These are phyloP conservation scores for Abrus precatorius DNA, from an alignment of 306 rosid species.

Conservation along the genomic window DNA sequence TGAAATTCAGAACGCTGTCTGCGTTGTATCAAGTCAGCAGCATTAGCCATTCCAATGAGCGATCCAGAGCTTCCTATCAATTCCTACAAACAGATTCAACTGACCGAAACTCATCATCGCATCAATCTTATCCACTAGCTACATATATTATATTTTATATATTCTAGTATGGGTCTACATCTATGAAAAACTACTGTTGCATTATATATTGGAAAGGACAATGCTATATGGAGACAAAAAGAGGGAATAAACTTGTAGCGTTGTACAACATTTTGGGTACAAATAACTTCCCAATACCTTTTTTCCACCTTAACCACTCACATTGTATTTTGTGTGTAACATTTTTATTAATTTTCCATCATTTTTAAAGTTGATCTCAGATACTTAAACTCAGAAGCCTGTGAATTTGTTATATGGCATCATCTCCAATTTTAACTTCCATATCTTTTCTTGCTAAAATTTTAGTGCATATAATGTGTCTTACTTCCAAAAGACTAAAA, in stretches of 20 bases:
- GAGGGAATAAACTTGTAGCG: conserved; percentile 6
- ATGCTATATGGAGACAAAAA: conserved; percentile 18
- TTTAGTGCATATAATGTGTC: no score
- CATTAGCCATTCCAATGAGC: conserved; percentile 68
- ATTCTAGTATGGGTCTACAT: neutral
- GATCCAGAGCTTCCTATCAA: conserved; percentile 65
- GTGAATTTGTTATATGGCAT: no score
- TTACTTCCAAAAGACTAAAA: no score
- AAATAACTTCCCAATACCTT: no score
- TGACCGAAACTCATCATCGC: conserved; percentile 80
- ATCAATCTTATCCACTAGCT: conserved; percentile 55
- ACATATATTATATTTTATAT: neutral
- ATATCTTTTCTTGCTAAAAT: no score
- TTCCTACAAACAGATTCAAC: conserved; percentile 77
- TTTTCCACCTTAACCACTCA: no score
- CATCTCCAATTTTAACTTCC: no score
- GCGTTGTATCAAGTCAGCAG: conserved; percentile 91
- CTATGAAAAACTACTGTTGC: neutral
- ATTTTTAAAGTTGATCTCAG: no score
- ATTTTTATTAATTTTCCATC: no score
- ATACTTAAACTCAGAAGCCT: no score
- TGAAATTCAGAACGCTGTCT: conserved; percentile 91
- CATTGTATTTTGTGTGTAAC: no score
- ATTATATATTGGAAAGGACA: conserved; percentile 5
- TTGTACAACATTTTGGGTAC: no score